A percentile compares a stretch with the other conserved stretches of the same genome.
Conservation (phyloP, 2,329 filamentous ascomycete species). For the Fusarium pseudoanthophilum region DNA sequence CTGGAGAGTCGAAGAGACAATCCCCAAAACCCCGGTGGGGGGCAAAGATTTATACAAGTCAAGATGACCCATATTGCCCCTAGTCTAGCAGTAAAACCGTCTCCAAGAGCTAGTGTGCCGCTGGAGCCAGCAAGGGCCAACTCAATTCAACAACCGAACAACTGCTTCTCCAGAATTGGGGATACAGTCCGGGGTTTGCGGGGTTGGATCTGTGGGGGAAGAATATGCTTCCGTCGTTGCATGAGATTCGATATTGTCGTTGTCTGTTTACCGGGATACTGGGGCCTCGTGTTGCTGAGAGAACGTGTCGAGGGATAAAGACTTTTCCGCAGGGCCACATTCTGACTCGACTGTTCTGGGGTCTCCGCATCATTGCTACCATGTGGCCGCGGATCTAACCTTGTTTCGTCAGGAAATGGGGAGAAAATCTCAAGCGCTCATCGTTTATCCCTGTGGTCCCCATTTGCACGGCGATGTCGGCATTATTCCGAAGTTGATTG, state of each 20-base stretch:
- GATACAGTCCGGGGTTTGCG: constrained; percentile 45
- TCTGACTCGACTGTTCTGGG: neutral
- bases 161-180: constrained; percentile 31
- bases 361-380: constrained; percentile 16
- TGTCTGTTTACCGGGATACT: constrained; percentile 11
- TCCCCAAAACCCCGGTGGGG: constrained; percentile 16
- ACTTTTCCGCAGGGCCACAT: constrained; percentile 31
- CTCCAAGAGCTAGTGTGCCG: constrained; percentile 17
- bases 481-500: constrained; percentile 1
- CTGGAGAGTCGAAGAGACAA: constrained; percentile 10
- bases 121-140: constrained; percentile 3
- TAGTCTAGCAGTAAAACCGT: neutral
- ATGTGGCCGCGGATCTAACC: constrained; percentile 35
- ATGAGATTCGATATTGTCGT: constrained; percentile 29
- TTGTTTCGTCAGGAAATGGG: constrained; percentile 36
- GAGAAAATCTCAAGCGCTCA: constrained; percentile 34
- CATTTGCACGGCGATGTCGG: constrained; percentile 9
- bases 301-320: constrained; percentile 29
- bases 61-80: constrained; percentile 17
- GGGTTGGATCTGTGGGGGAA: constrained; percentile 44
- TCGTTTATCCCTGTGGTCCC: constrained; percentile 17
- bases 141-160: constrained; percentile 16
- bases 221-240: constrained; percentile 42
- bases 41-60: constrained; percentile 39
- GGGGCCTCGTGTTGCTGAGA: neutral